These are phyloP conservation scores for Oenanthe javanica DNA, from an alignment of 140 eudicot genomes.

Conservation along the genomic window DNA sequence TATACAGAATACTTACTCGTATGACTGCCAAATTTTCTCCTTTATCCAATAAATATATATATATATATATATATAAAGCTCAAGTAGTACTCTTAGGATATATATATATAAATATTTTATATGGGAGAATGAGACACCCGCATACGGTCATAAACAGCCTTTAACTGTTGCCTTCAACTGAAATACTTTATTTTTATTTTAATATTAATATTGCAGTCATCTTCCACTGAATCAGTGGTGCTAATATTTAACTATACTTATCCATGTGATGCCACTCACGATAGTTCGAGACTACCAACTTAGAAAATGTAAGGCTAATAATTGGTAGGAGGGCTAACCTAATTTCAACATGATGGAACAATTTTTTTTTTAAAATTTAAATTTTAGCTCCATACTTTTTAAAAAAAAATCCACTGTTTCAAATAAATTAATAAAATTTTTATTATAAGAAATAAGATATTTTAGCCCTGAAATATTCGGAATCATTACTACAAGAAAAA, in stretches of 20 bases:
- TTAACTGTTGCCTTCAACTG: not conserved
- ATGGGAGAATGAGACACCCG: not conserved
- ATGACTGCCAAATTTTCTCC: constrained; percentile 4
- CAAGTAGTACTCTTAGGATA: not conserved
- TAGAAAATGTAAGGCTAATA: not conserved
- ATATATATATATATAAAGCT: not conserved
- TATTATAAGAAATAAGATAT: no score
- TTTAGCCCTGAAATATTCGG: no score
- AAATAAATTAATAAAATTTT: no score
- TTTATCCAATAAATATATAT: not conserved
- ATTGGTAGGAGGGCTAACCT: no score
- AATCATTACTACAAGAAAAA: no score
- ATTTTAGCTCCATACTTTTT: no score
- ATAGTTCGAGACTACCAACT: not conserved
- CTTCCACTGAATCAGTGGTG: not conserved
- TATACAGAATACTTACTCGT: not conserved
- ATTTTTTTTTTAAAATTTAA: no score
- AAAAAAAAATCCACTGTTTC: no score
- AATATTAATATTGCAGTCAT: not conserved
- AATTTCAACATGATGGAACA: no score
- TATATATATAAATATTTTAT: not conserved
- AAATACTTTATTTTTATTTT: not conserved
- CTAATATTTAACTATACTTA: not conserved
- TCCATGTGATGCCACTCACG: not conserved
- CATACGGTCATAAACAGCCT: constrained; percentile 13